A percentile compares a stretch with the other conserved stretches of the same genome.
Evolutionary conservation across 1,139 yeast genomes (phyloP).

Genomic region (Trichomonascaceae sp.): DNA sequence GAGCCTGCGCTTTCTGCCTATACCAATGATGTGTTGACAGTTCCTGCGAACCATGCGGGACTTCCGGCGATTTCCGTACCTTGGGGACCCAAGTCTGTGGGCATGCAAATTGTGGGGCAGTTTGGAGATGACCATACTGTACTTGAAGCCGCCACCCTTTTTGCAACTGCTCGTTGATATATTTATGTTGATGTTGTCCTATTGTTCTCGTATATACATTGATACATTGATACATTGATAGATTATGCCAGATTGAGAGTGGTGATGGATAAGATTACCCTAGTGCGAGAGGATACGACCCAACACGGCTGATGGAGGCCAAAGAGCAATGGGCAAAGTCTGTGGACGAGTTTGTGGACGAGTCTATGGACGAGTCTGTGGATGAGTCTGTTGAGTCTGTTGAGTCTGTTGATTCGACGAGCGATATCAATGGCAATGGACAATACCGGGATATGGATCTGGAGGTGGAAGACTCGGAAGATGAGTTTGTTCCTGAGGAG

Average conservation of each 20-base stretch:
- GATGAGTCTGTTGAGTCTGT: neutral
- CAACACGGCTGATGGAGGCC: neutral
- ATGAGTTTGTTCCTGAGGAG: constrained; percentile 3
- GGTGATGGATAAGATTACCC: too few relatives aligned
- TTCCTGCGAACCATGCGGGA: constrained; percentile 88
- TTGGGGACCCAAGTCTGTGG: constrained; percentile 32
- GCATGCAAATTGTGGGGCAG: constrained; percentile 75
- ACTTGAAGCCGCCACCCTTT: constrained; percentile 30
- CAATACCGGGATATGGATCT: too few relatives aligned
- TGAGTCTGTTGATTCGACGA: neutral
- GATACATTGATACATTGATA: too few relatives aligned
- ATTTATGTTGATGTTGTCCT: too few relatives aligned
- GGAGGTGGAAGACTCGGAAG: constrained; percentile 2
- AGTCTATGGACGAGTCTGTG: constrained; percentile 1
- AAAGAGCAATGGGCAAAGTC: neutral
- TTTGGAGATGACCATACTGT: constrained; percentile 66
- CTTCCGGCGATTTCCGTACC: constrained; percentile 79
- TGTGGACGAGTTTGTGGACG: constrained; percentile 1
- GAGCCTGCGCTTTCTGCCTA: constrained; percentile 45
- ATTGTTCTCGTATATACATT: too few relatives aligned
- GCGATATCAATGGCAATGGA: neutral
- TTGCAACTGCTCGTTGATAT: too few relatives aligned
- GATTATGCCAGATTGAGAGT: too few relatives aligned
- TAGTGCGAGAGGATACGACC: neutral
- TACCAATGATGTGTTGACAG: constrained; percentile 71